Percentiles rank a stretch among this genome's conserved stretches.
Conservation (phyloP, 78 protist species). For the Dictyostelium discoideum region DNA sequence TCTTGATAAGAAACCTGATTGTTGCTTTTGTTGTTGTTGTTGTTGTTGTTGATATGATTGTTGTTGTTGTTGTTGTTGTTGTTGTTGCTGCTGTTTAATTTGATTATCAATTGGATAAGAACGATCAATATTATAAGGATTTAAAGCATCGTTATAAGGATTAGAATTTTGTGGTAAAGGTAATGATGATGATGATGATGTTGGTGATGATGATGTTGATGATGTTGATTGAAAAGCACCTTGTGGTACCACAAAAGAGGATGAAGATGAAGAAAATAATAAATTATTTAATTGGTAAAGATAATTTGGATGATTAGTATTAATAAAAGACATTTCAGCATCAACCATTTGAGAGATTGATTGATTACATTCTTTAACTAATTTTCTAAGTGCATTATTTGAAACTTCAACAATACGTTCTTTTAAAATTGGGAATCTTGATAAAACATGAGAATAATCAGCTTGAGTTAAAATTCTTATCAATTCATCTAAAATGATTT, state of each 20-base stretch:
- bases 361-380: conserved; percentile 57
- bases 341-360: conserved; percentile 87
- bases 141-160: conserved; percentile 18
- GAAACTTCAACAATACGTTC: conserved; percentile 75
- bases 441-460: conserved; percentile 43
- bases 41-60: not conserved
- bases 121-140: conserved; percentile 74
- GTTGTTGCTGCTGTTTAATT: conserved; percentile 18
- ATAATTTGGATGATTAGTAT: conserved; percentile 93
- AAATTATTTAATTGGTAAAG: conserved; percentile 3
- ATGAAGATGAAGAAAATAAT: not conserved
- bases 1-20: conserved; percentile 4
- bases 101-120: conserved; percentile 49
- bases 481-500: conserved; percentile 93
- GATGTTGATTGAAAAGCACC: not conserved
- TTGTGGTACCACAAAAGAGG: not conserved
- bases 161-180: not conserved
- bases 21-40: conserved; percentile 16
- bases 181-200: not conserved
- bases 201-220: not conserved
- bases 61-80: not conserved
- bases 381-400: conserved; percentile 60
- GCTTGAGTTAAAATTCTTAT: conserved; percentile 76
- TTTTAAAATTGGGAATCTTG: conserved; percentile 66
- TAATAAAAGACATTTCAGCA: conserved; percentile 90